Evolutionary conservation across 257 asterid species (phyloP).

Genomic region (Cynanchum wilfordii): DNA sequence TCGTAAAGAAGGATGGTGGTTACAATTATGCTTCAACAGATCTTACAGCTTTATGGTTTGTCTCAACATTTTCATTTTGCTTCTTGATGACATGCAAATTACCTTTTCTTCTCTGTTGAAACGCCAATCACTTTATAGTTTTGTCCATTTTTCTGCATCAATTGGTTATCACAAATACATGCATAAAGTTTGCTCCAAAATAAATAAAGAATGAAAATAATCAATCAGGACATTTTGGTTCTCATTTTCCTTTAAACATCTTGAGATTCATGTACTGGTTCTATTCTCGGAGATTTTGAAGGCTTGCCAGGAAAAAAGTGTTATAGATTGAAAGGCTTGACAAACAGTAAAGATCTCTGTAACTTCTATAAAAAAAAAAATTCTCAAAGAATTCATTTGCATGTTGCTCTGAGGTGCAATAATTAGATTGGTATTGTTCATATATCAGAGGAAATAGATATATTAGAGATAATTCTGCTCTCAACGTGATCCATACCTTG

Average conservation of each 20-base stretch:
- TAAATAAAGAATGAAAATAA: background rate
- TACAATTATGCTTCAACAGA: constrained; percentile 94
- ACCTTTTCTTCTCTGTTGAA: background rate
- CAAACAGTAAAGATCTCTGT: background rate
- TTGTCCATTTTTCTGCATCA: background rate
- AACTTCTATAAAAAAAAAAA: background rate
- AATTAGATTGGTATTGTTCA: too few species aligned
- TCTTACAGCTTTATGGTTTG: constrained; percentile 86
- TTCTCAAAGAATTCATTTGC: background rate
- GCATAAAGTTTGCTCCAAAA: background rate
- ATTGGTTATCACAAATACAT: background rate
- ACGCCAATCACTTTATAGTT: background rate
- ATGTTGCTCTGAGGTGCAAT: too few species aligned
- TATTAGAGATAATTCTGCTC: too few species aligned
- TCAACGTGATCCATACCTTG: background rate
- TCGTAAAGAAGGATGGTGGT: constrained; percentile 93
- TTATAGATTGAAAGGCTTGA: background rate
- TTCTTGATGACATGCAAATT: background rate
- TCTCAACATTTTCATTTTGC: constrained; percentile 13
- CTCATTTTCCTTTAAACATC: background rate
- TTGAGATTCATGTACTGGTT: background rate
- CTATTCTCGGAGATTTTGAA: background rate
- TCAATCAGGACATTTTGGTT: background rate
- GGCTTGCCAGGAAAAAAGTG: background rate
- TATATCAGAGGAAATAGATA: background rate